Evolutionary conservation across 2,329 filamentous ascomycete species (phyloP).

Genomic region (Ceratocystis eucalypticola): DNA sequence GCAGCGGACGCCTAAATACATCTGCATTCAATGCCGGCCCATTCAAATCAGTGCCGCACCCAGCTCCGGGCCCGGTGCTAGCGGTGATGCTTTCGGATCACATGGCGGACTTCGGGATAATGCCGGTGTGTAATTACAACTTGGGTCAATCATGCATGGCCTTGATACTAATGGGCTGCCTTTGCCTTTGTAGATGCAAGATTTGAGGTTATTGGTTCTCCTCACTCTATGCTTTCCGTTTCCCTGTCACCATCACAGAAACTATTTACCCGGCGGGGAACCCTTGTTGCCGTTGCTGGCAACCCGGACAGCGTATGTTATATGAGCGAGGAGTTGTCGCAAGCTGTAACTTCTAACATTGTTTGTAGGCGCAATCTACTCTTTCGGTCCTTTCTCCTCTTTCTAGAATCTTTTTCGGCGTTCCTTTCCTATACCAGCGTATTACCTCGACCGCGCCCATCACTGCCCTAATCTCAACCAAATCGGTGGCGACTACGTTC

Average conservation of each 20-base stretch:
- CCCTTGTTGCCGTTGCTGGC: slow-evolving; percentile 76
- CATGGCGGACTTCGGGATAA: slow-evolving; percentile 35
- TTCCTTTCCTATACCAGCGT: slow-evolving; percentile 90
- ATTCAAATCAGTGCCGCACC: slow-evolving; percentile 52
- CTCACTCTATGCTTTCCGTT: slow-evolving; percentile 87
- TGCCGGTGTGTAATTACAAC: slow-evolving; percentile 31
- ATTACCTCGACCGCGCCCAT: slow-evolving; percentile 78
- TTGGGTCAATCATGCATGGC: not conserved
- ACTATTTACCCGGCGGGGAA: slow-evolving; percentile 83
- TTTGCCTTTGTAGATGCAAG: slow-evolving; percentile 54
- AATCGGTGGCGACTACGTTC: slow-evolving; percentile 74
- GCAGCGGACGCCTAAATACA: slow-evolving; percentile 26
- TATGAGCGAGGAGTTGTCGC: not conserved
- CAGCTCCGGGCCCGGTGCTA: slow-evolving; percentile 40
- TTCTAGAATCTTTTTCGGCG: slow-evolving; percentile 62
- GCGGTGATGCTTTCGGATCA: slow-evolving; percentile 46
- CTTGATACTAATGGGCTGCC: not conserved
- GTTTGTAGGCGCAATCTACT: slow-evolving; percentile 63
- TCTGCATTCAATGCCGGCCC: slow-evolving; percentile 43
- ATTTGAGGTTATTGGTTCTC: slow-evolving; percentile 84
- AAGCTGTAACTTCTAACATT: not conserved
- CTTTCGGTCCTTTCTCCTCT: slow-evolving; percentile 77
- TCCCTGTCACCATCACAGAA: slow-evolving; percentile 85
- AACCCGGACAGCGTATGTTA: slow-evolving; percentile 70
- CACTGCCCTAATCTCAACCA: slow-evolving; percentile 77